Conservation (phyloP, 2,329 filamentous ascomycete species). For the Huntiella decipiens region DNA sequence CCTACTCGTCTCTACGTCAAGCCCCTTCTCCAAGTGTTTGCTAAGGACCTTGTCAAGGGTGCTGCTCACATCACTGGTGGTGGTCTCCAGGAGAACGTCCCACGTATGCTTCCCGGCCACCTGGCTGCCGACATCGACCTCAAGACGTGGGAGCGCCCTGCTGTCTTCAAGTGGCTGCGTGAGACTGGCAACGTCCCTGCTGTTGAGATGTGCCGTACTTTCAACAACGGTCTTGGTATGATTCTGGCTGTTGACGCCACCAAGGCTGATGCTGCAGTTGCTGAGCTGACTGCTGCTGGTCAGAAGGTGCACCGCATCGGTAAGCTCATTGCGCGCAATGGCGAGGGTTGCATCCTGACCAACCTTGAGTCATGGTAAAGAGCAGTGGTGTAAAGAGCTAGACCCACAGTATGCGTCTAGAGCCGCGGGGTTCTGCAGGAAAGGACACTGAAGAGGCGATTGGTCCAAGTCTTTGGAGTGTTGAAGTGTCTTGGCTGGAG, state of each 20-base stretch:
- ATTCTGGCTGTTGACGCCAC: constrained; percentile 57
- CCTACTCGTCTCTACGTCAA: constrained; percentile 92
- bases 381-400: background rate
- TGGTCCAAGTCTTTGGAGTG: background rate
- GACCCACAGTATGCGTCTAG: background rate
- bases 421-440: background rate
- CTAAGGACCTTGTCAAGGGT: constrained; percentile 57
- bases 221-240: constrained; percentile 94
- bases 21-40: constrained; percentile 47
- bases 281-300: constrained; percentile 43
- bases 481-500: background rate
- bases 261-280: constrained; percentile 40
- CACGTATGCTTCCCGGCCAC: constrained; percentile 67
- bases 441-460: background rate
- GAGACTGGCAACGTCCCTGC: constrained; percentile 48
- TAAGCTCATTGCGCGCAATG: constrained; percentile 40
- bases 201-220: constrained; percentile 73
- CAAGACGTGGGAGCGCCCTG: constrained; percentile 51
- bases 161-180: constrained; percentile 79
- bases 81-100: constrained; percentile 82
- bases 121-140: constrained; percentile 71
- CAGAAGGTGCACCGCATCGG: constrained; percentile 68
- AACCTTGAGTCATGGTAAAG: constrained; percentile 11
- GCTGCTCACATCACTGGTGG: constrained; percentile 95
- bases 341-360: constrained; percentile 13